phyloP scores from a whole-genome alignment of 805 yeast genomes.

The Kodamaea fukazawae region DNA sequence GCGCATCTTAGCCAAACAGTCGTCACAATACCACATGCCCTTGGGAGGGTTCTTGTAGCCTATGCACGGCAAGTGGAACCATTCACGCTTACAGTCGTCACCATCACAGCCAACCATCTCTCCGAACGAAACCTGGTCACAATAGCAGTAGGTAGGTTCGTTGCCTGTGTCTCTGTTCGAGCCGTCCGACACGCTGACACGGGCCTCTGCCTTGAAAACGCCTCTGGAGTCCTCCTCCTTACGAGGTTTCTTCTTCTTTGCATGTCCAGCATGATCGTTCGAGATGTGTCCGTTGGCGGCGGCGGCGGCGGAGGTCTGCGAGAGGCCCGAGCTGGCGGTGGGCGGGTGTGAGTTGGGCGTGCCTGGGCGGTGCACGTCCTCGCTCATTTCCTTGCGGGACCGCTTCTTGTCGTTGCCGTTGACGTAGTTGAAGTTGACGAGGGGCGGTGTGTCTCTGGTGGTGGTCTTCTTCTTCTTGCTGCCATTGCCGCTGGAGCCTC shows the following conservation, averaged over 20 bases:
- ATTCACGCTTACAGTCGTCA: conserved; percentile 83
- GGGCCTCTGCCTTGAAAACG: conserved; percentile 7
- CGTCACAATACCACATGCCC: conserved; percentile 48
- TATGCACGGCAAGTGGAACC: conserved; percentile 95
- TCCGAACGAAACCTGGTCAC: conserved; percentile 95
- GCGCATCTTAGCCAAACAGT: conserved; percentile 36
- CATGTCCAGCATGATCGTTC: not conserved
- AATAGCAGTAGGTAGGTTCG: conserved; percentile 92
- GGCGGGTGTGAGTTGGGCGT: not conserved
- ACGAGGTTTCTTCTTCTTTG: conserved; percentile 19
- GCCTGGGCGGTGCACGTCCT: conserved; percentile 9
- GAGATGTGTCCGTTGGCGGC: not conserved
- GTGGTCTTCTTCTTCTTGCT: conserved; percentile 13
- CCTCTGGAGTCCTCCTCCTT: conserved; percentile 12
- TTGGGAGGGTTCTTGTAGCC: conserved; percentile 84
- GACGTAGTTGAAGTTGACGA: conserved; percentile 17
- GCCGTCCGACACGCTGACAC: conserved; percentile 8
- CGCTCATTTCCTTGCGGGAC: conserved; percentile 12
- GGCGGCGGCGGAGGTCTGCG: not conserved
- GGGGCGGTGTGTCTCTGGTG: conserved; percentile 22
- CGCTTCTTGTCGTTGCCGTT: conserved; percentile 18
- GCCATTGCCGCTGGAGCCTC: not conserved
- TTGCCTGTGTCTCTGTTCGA: conserved; percentile 10
- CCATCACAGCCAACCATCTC: conserved; percentile 99
- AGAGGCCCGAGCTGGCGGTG: not conserved